Percentiles rank a stretch among this genome's conserved stretches.
Conservation (phyloP, 306 rosid species). For the Styphnolobium japonicum region DNA sequence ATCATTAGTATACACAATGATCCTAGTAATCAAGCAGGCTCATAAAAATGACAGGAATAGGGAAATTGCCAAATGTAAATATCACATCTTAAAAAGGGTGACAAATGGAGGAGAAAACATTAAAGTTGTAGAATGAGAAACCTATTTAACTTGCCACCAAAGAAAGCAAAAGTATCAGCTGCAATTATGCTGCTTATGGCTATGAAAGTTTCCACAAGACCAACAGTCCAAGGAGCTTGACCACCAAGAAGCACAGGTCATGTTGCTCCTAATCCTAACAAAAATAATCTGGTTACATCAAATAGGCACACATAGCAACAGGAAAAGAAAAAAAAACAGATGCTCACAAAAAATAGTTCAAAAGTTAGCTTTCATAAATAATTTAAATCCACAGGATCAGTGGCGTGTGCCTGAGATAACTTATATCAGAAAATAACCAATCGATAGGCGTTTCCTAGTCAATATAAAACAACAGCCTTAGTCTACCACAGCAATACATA, state of each 20-base stretch:
- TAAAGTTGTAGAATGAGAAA: background rate
- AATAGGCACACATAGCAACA: background rate
- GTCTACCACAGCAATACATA: too few relatives aligned
- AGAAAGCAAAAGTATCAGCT: constrained; percentile 61
- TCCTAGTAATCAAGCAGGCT: background rate
- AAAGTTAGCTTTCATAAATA: background rate
- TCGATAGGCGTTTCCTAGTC: background rate
- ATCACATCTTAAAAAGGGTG: background rate
- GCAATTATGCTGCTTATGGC: constrained; percentile 66
- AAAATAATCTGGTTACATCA: background rate
- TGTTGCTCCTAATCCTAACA: constrained; percentile 23
- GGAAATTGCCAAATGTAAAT: background rate
- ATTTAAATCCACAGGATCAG: background rate
- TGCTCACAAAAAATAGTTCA: background rate
- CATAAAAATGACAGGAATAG: background rate
- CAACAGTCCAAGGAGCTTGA: constrained; percentile 64
- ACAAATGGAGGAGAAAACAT: background rate
- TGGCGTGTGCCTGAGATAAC: background rate
- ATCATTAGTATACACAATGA: background rate
- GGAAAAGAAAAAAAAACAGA: background rate
- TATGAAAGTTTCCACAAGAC: constrained; percentile 65
- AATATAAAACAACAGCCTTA: background rate
- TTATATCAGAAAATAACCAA: background rate
- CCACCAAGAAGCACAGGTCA: constrained; percentile 25
- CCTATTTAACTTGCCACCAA: constrained; percentile 65